These are phyloP conservation scores for Endocarpon pusillum DNA, from an alignment of 495 filamentous ascomycete genomes.

Conservation along the genomic window DNA sequence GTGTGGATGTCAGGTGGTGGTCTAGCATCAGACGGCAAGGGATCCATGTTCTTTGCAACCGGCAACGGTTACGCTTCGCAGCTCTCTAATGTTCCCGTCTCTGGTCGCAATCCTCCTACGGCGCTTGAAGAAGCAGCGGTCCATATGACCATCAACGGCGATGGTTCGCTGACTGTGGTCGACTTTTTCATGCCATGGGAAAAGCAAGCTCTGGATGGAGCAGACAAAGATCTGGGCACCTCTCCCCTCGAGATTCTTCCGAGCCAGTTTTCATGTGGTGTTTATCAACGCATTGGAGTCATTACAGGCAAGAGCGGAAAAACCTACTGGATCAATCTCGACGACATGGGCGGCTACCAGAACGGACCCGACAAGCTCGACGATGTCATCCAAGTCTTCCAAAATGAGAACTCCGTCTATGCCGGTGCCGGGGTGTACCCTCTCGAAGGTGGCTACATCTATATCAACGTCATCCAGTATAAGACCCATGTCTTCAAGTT, in stretches of 20 bases:
- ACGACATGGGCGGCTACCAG: slow-evolving; percentile 21
- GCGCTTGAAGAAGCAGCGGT: slow-evolving; percentile 26
- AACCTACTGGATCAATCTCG: slow-evolving; percentile 19
- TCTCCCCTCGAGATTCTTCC: no score
- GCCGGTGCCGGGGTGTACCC: slow-evolving; percentile 12
- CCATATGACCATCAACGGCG: slow-evolving; percentile 20
- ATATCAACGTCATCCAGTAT: slow-evolving; percentile 14
- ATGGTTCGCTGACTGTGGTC: slow-evolving; percentile 15
- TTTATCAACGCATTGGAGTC: slow-evolving; percentile 14
- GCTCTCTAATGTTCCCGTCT: slow-evolving; percentile 18
- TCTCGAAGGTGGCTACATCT: slow-evolving; percentile 23
- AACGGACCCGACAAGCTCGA: slow-evolving; percentile 11
- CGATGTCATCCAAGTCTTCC: slow-evolving; percentile 13
- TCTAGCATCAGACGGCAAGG: slow-evolving; percentile 20
- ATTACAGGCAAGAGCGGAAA: slow-evolving; percentile 21
- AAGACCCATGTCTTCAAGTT: slow-evolving; percentile 24
- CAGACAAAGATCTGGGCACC: slow-evolving; percentile 19
- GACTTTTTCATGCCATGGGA: slow-evolving; percentile 19
- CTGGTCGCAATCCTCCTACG: slow-evolving; percentile 21
- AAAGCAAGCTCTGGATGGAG: slow-evolving; percentile 11
- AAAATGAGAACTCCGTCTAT: slow-evolving; percentile 8
- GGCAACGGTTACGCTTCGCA: slow-evolving; percentile 28
- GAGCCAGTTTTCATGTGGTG: slow-evolving; percentile 14
- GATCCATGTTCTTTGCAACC: slow-evolving; percentile 24
- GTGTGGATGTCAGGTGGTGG: slow-evolving; percentile 28